Evolutionary conservation across 2,329 filamentous ascomycete species (phyloP), one percentile per base, ranked within the genome.

Genomic region (Thelonectria discophora): DNA sequence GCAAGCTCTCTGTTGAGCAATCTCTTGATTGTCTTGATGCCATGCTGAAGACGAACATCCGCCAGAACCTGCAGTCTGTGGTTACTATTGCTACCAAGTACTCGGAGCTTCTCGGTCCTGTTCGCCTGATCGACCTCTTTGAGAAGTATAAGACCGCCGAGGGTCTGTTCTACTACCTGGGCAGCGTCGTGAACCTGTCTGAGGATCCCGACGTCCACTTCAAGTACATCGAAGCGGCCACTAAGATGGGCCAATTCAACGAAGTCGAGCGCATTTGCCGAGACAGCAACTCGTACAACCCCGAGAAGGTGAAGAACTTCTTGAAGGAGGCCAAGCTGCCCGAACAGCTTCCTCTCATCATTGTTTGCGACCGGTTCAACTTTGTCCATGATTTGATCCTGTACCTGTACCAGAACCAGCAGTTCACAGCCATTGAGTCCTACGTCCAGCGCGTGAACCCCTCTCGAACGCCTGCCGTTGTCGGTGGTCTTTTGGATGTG

Each of bases 251-350:
- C 30, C 94, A 99, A 79, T 88, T 97, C 74, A 94, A 92, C 68
- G 95, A 99, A 75, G 95, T 99, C 18, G 94, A 99, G 84, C 91
- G 95, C 56, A 94, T 99, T 73, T 98, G 94, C 82, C 89, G 96
- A 64, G 95, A 99, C 77, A 96, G 90, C 84, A 93, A 91, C 76
- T 85, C 86, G 74, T 94, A 93, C 80, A 94, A 97, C 77, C 86
- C 93, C 0, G 93, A 97, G 79, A 97, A 97, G 84, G 93, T 97
- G 60, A 97, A 97, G 85, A 99, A 99, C 82, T 99, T 98, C 87
- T 83, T 99, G 64, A 99, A 99, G 82, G 96, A 99, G 77, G 94
- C 95, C 56, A 91, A 90, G 68, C 84, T 99, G 46, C 89, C 90
- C 2, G 95, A 99, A 78, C 94, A 97, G 80, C 85, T 99, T 45